Percentiles rank a stretch among this genome's conserved stretches.
These are phyloP conservation scores for Auricularia auricula-judae DNA, from an alignment of 768 basidiomycete genomes.

Conservation along the genomic window DNA sequence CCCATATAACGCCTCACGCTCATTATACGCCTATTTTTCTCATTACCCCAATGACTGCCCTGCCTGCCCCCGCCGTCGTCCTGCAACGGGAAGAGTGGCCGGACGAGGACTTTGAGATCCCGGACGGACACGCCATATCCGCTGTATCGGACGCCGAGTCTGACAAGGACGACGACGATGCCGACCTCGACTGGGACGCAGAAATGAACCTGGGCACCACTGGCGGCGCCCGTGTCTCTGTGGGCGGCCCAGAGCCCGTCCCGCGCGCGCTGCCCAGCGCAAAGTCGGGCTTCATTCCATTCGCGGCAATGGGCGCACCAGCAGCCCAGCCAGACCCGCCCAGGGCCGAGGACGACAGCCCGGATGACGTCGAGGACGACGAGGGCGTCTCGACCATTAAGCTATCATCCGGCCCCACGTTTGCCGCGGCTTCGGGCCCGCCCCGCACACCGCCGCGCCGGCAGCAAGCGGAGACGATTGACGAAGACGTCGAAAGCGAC, in stretches of 20 bases:
- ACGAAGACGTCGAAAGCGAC: conserved; percentile 77
- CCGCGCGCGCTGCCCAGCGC: neutral
- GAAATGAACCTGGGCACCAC: conserved; percentile 60
- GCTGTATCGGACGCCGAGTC: conserved; percentile 39
- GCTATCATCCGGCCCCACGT: conserved; percentile 24
- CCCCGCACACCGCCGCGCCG: conserved; percentile 15
- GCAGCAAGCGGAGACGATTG: conserved; percentile 33
- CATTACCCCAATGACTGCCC: conserved; percentile 38
- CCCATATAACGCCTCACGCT: neutral
- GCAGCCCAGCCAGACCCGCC: conserved; percentile 34
- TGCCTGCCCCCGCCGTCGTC: conserved; percentile 45
- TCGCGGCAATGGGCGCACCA: conserved; percentile 19
- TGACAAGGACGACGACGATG: conserved; percentile 47
- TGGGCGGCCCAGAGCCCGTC: neutral
- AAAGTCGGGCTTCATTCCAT: conserved; percentile 5
- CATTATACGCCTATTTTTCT: neutral
- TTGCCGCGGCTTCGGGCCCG: conserved; percentile 30
- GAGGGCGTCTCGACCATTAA: conserved; percentile 82
- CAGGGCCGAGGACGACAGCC: conserved; percentile 16
- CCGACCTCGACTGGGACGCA: conserved; percentile 69
- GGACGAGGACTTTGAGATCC: conserved; percentile 79
- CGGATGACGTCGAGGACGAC: conserved; percentile 55
- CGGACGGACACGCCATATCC: conserved; percentile 49
- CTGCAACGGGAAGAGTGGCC: conserved; percentile 68
- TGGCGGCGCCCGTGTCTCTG: conserved; percentile 29